Base-by-base conservation (phyloP, 306 rosid genomes). In the Senna siamea region DNA sequence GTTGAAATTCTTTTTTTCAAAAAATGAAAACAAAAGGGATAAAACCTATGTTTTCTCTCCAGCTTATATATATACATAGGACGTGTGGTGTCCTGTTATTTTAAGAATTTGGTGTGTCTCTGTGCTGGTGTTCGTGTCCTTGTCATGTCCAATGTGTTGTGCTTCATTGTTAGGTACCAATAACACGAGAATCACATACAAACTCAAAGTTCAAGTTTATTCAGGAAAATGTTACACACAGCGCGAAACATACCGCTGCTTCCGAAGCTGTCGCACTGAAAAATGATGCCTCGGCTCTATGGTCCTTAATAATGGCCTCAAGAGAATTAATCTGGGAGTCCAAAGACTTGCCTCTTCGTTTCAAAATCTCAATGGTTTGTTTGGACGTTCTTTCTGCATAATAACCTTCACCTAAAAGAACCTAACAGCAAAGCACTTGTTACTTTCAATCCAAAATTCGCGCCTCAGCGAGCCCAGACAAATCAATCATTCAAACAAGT, bases 391-490 rank as follows among this genome's bases (percentile, higher is more conserved):
- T 87, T 34, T 89, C 96, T 0, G 85, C 94, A 77, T 86, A 89
- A 73, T 91, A 91, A 6, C 96, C 94, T 79, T 91, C 98, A 64
- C 98, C 98, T 61, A 93, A 60, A 19, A 93, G 91, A 79, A 93
- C 98, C 98, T 93, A 74, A 58, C 62, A 77, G 8, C 22, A 69
- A 55, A 44, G 11, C 54, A 6, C 22, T 9, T 13, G 43, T 46
- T 48, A 76, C 10, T 17, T 5, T 4, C 44, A 41, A 4, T 19
- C 7, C 41, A 1, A 35, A 71, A 43, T 54, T 17, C 13, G 32
- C 65, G 5, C 17, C 41, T 40, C 7, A 37, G 30, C 40, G 23
- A 26, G 12, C n/a, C 51, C 12, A 60, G 7, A 26, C 35, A 68
- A 64, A 50, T 13, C 46, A 28, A 52, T 26, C 34, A 64, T 46